Evolutionary conservation across 2,329 filamentous ascomycete genomes (phyloP).

Genomic region (Mycosphaerella sp.): DNA sequence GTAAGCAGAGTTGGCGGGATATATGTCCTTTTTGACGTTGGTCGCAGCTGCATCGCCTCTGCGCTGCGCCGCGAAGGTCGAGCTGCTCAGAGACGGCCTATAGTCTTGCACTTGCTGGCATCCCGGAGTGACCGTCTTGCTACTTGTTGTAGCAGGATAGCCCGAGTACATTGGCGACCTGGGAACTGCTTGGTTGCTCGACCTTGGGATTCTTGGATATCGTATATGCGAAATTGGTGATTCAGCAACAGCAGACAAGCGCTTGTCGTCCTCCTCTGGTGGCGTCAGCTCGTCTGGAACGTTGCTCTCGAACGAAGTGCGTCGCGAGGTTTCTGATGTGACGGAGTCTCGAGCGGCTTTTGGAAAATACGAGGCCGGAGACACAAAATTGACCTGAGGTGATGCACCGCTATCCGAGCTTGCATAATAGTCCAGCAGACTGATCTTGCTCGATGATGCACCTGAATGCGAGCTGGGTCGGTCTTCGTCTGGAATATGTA

Average conservation of each 20-base stretch:
- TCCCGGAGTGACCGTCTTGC: constrained; percentile 9
- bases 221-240: constrained; percentile 41
- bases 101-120: constrained; percentile 10
- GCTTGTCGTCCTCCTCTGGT: constrained; percentile 40
- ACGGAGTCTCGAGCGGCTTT: constrained; percentile 20
- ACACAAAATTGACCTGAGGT: constrained; percentile 21
- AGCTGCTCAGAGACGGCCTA: constrained; percentile 21
- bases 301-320: constrained; percentile 44
- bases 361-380: constrained; percentile 24
- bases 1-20: constrained; percentile 26
- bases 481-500: not conserved
- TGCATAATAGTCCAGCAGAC: constrained; percentile 31
- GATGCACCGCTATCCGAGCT: constrained; percentile 26
- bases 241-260: constrained; percentile 40
- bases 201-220: constrained; percentile 46
- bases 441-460: constrained; percentile 13
- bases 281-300: constrained; percentile 43
- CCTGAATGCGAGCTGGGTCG: constrained; percentile 4
- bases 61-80: constrained; percentile 36
- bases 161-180: constrained; percentile 26
- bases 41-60: constrained; percentile 33
- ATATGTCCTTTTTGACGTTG: constrained; percentile 35
- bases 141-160: not conserved
- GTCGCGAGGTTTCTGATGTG: constrained; percentile 30
- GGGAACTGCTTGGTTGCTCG: constrained; percentile 43